Conservation (phyloP, 2,329 filamentous ascomycete genomes). For the Cercospora citrullina region DNA sequence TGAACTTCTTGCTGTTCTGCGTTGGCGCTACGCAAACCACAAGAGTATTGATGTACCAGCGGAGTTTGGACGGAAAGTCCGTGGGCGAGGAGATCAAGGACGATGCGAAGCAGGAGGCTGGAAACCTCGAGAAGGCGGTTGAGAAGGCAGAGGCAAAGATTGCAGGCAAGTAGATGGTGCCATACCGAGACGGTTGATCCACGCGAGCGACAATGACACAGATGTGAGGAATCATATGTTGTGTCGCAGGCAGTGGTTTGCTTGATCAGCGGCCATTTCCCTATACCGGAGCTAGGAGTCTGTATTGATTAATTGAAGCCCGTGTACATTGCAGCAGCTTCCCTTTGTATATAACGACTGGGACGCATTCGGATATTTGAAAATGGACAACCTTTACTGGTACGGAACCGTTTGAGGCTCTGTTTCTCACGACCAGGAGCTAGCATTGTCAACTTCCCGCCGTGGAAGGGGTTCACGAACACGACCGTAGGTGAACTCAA, state of each 20-base stretch:
- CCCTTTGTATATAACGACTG: not conserved
- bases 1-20: constrained; percentile 95
- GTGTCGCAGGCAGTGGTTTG: not conserved
- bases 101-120: constrained; percentile 37
- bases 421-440: not conserved
- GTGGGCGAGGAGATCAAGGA: constrained; percentile 46
- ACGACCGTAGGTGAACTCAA: not conserved
- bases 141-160: constrained; percentile 43
- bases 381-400: not conserved
- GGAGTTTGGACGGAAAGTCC: constrained; percentile 58
- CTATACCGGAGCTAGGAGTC: not conserved
- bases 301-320: not conserved
- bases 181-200: not conserved
- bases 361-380: not conserved
- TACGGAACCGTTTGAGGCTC: not conserved
- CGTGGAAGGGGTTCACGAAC: not conserved
- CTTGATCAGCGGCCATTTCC: not conserved
- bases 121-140: constrained; percentile 38
- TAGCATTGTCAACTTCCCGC: not conserved
- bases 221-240: not conserved
- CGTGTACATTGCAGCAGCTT: not conserved
- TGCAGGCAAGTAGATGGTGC: constrained; percentile 15
- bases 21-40: constrained; percentile 81
- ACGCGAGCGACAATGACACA: not conserved
- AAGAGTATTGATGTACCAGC: constrained; percentile 70